Base-by-base conservation (phyloP, 768 basidiomycete genomes). In the Boletus pseudopeckii region DNA sequence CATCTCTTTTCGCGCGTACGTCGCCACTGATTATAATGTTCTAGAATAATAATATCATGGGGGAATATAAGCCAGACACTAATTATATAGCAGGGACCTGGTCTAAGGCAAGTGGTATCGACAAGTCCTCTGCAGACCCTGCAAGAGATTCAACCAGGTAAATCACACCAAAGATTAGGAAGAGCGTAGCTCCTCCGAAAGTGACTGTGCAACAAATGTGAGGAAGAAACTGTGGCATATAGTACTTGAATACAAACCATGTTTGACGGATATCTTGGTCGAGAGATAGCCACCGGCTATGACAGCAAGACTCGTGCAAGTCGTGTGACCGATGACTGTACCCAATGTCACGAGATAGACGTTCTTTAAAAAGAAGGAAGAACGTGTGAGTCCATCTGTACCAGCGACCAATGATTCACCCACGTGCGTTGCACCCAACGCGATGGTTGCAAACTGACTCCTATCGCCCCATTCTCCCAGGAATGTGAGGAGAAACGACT, bases 381-480 rank as follows among this genome's bases (percentile, higher is more conserved):
- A 17, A 13, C 18, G 30, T 22, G 44, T 63, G 54, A 65, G 56
- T 34, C 17, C 36, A 28, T 32, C 22, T 30, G 30, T 36, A 28
- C 17, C 37, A 45, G 36, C 26, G 39, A 17, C 47, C 18, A 32
- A 39, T 36, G 22, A 43, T 41, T 45, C 18, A 77, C 82, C 48
- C 66, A 98, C 96, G 74, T 99, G 93, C 20, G 95, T 91, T 22
- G 95, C 95, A 2, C 90, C 96, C 48, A 98, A 76, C 6, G 92
- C 95, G 57, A 98, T 96, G 2, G 97, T 98, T 2, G 97, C 89
- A 62, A 98, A 92, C 74, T 99, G 96, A 65, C 92, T 96, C 49
- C 96, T 75, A 73, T 98, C 97, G 1, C 97, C 96, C 97, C 97
- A 98, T 73, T 99, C 97, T 10, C 95, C 97, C n/a, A 99, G 77